Conservation (phyloP, 768 basidiomycete species). For the Lactarius indigo region DNA sequence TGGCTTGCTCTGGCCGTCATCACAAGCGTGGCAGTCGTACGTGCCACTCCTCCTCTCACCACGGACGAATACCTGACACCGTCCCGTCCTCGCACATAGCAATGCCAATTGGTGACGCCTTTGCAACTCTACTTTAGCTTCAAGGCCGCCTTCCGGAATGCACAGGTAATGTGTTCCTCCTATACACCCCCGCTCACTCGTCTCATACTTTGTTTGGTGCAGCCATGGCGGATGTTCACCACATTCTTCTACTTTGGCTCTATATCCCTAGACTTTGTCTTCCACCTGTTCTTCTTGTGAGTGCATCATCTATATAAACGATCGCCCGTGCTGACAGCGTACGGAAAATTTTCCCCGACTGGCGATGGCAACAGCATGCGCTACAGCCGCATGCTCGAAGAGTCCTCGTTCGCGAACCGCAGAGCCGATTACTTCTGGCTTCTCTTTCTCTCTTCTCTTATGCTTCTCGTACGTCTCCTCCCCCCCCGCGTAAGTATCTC, state of each 20-base stretch:
- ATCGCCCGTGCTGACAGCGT: not conserved
- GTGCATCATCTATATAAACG: slow-evolving; percentile 32
- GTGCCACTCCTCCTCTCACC: slow-evolving; percentile 29
- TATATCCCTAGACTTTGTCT: slow-evolving; percentile 89
- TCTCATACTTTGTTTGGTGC: slow-evolving; percentile 13
- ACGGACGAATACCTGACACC: not conserved
- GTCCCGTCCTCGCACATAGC: slow-evolving; percentile 42
- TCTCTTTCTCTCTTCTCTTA: slow-evolving; percentile 72
- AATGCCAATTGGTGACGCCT: slow-evolving; percentile 89
- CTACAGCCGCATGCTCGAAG: slow-evolving; percentile 94
- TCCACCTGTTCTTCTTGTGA: slow-evolving; percentile 98
- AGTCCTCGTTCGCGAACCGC: slow-evolving; percentile 88
- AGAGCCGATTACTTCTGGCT: slow-evolving; percentile 97
- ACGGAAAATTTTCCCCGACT: not conserved
- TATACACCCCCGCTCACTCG: not conserved
- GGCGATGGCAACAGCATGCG: slow-evolving; percentile 66
- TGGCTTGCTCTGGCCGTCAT: slow-evolving; percentile 81
- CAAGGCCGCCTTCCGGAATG: slow-evolving; percentile 77
- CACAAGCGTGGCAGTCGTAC: slow-evolving; percentile 81
- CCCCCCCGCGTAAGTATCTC: not conserved
- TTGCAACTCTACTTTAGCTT: slow-evolving; percentile 92
- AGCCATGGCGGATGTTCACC: slow-evolving; percentile 87
- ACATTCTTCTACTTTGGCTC: slow-evolving; percentile 97
- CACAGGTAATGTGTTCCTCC: slow-evolving; percentile 51
- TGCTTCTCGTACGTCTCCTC: slow-evolving; percentile 70